These are phyloP conservation scores for Lagerstroemia speciosa DNA, from an alignment of 345 rosid genomes.

Conservation along the genomic window DNA sequence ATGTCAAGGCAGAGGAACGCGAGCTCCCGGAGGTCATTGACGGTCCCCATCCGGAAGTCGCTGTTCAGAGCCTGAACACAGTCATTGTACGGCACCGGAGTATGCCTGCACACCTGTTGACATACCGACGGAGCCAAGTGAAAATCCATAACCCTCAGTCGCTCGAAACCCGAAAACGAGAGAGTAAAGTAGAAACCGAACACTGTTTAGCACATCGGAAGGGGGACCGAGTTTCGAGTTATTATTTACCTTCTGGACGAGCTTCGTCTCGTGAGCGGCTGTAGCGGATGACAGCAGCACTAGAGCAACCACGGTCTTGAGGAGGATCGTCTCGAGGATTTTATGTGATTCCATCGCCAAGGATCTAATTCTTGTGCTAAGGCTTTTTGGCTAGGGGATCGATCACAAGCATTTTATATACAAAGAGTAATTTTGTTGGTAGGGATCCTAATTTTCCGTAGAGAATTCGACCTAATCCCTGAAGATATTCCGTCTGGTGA, in stretches of 20 bases:
- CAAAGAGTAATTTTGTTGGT: neutral
- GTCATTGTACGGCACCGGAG: neutral
- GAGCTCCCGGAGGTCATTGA: neutral
- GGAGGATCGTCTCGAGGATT: neutral
- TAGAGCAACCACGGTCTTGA: neutral
- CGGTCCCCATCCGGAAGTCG: neutral
- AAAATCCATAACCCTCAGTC: neutral
- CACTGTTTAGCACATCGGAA: no score
- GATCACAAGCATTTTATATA: neutral
- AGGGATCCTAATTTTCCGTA: no score
- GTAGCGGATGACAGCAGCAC: neutral
- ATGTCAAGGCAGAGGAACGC: neutral
- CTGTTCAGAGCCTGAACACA: neutral
- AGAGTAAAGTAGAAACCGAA: no score
- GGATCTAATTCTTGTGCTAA: neutral
- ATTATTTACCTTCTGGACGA: neutral
- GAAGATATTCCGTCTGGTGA: no score
- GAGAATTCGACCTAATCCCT: no score
- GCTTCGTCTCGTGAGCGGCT: neutral
- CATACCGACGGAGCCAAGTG: neutral
- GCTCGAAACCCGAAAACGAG: no score
- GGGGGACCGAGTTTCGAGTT: no score
- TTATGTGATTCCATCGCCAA: neutral
- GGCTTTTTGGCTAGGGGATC: neutral
- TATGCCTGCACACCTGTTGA: neutral